These are phyloP conservation scores for Solanum peruvianum DNA, from an alignment of 257 asterid species.

Conservation along the genomic window DNA sequence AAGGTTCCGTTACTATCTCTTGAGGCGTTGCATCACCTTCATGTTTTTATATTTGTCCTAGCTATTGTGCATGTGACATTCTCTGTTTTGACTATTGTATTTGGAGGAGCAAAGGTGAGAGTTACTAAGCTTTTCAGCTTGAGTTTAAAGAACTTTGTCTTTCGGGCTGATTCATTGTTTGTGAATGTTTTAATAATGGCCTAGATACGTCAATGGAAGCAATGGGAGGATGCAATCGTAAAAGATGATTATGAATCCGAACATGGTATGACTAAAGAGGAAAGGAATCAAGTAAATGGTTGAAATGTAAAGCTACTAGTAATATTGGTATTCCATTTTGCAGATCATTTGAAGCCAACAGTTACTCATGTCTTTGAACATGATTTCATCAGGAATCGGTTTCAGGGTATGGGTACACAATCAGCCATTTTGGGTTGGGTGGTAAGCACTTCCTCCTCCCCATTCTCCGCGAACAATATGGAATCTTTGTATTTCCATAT, in stretches of 20 bases:
- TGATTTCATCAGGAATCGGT: conserved; percentile 64
- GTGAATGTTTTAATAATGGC: background rate
- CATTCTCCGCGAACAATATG: background rate
- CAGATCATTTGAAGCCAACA: conserved; percentile 41
- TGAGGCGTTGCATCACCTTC: conserved; percentile 63
- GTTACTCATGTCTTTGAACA: conserved; percentile 57
- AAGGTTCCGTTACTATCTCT: conserved; percentile 51
- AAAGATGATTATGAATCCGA: conserved; percentile 16
- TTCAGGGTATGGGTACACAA: conserved; percentile 43
- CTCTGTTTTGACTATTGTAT: conserved; percentile 51
- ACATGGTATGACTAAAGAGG: conserved; percentile 11
- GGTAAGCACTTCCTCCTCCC: conserved; percentile 30
- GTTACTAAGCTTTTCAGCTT: background rate
- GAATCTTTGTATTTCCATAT: background rate
- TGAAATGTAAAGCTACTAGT: background rate
- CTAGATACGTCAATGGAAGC: conserved; percentile 41
- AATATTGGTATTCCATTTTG: background rate
- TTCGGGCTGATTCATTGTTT: background rate
- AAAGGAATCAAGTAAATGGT: background rate
- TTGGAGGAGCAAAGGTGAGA: conserved; percentile 55
- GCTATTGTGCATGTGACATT: conserved; percentile 57
- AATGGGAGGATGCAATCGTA: conserved; percentile 39
- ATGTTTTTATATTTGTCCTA: conserved; percentile 65
- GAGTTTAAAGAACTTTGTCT: too few species aligned
- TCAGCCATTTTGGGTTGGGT: conserved; percentile 47